Base-by-base conservation (phyloP, 805 yeast species). In the Teunomyces kruisii region DNA sequence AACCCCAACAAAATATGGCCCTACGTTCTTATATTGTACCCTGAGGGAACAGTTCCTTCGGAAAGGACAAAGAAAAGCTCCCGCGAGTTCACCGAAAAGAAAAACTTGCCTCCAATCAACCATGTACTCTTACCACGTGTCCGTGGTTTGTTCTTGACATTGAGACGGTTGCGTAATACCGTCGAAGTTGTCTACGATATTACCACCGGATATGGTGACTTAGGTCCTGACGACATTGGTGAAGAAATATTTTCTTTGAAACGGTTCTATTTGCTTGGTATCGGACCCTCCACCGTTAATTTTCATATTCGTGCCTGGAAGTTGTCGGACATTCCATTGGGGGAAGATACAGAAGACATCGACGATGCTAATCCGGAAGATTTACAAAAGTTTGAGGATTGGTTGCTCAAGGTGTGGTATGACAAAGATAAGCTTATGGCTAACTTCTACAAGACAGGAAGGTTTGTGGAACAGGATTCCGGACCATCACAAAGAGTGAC, bases 1-100 rank as follows among this genome's bases (percentile, higher is more conserved):
- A 50, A 46, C 46, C 39, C 61, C 2, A 50, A 54, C 38, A 50
- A 58, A 12, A 48, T 60, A 1, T 68, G 65, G 61, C 74, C 74
- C 4, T 83, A 84, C 50, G 81, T 85, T 74, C 62, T 94, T 38
- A 66, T 91, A 16, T 63, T 94, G 22, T 94, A 86, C 66, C 99
- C 99, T 1, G 99, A 94, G 64, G 99, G 99, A 4, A 94, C 99
- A 0, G 94, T 89, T 47, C 67, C 86, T 44, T 83, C 94, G 31
- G 74, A 72, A 4, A 76, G 79, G 48, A 88, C 96, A 1, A 74
- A 80, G 39, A 66, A 55, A 3, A 78, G 79, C 46, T 80, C 91
- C 7, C 72, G 70, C 13, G 70, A 61, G 6, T 94, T 71, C 64
- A 85, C 89, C 15, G 65, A 61, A 5, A 78, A 82, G 50, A 58